Conservation (phyloP, 768 basidiomycete species). For the Hericium coralloides region DNA sequence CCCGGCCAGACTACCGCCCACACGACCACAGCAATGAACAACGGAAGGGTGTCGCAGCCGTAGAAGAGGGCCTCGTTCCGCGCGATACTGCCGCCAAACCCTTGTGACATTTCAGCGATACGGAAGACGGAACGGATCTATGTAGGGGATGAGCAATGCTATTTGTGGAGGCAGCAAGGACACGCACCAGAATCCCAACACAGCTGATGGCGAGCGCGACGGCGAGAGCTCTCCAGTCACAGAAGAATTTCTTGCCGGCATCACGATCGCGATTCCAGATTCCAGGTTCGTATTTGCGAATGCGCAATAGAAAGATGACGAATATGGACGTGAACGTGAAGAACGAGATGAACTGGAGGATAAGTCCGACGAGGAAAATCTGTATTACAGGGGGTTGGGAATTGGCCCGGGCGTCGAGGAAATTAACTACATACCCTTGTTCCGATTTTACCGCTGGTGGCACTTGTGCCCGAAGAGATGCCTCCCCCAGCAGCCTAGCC, state of each 20-base stretch:
- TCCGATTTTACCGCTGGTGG: slow-evolving; percentile 18
- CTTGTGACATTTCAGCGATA: slow-evolving; percentile 47
- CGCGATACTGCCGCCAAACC: slow-evolving; percentile 48
- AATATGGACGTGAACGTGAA: slow-evolving; percentile 27
- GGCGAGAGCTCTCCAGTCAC: slow-evolving; percentile 53
- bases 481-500: slow-evolving; percentile 39
- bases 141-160: background rate
- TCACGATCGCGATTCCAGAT: slow-evolving; percentile 31
- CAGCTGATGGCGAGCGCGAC: slow-evolving; percentile 44
- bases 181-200: slow-evolving; percentile 51
- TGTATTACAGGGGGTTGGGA: background rate
- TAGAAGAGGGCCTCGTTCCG: slow-evolving; percentile 59
- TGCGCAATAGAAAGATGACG: slow-evolving; percentile 28
- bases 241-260: slow-evolving; percentile 32
- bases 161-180: background rate
- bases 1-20: slow-evolving; percentile 64
- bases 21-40: slow-evolving; percentile 48
- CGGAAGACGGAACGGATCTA: slow-evolving; percentile 61
- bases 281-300: slow-evolving; percentile 31
- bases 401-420: background rate
- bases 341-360: slow-evolving; percentile 10
- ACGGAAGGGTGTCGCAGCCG: slow-evolving; percentile 55
- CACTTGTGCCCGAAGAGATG: slow-evolving; percentile 33
- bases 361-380: slow-evolving; percentile 4
- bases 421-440: slow-evolving; percentile 25